phyloP scores from a whole-genome alignment of 1,284 basidiomycete species.

The Rhodotorula sp. region DNA sequence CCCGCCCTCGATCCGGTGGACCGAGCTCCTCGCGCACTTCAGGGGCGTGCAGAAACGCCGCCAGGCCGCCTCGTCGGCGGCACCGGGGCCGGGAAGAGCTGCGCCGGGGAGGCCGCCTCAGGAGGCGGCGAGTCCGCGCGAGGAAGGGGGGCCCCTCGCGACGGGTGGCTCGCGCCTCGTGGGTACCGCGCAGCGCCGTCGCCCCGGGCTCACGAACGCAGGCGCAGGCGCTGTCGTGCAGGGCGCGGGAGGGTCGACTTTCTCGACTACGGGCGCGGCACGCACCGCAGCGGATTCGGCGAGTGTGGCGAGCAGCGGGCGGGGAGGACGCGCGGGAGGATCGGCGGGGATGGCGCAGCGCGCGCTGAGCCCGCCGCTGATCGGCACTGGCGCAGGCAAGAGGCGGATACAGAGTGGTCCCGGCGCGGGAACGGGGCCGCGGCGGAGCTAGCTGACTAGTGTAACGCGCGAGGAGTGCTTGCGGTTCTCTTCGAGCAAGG shows the following conservation, averaged over 20 bases:
- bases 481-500: no score
- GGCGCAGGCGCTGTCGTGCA: no score
- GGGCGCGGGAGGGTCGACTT: no score
- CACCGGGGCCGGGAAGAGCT: background rate
- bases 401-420: no score
- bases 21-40: constrained; percentile 74
- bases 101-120: background rate
- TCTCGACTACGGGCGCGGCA: no score
- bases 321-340: background rate
- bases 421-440: background rate
- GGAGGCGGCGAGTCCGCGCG: no score
- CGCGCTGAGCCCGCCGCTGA: constrained; percentile 14
- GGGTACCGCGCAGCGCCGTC: background rate
- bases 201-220: no score
- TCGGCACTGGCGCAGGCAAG: background rate
- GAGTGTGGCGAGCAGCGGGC: constrained; percentile 1
- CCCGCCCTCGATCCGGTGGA: constrained; percentile 72
- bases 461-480: no score
- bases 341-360: background rate
- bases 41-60: constrained; percentile 41
- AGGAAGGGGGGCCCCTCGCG: no score
- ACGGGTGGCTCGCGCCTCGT: background rate
- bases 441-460: background rate
- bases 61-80: background rate
- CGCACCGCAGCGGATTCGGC: background rate